Base-by-base conservation (phyloP, 495 filamentous ascomycete species). In the Amphirosellinia nigrospora region DNA sequence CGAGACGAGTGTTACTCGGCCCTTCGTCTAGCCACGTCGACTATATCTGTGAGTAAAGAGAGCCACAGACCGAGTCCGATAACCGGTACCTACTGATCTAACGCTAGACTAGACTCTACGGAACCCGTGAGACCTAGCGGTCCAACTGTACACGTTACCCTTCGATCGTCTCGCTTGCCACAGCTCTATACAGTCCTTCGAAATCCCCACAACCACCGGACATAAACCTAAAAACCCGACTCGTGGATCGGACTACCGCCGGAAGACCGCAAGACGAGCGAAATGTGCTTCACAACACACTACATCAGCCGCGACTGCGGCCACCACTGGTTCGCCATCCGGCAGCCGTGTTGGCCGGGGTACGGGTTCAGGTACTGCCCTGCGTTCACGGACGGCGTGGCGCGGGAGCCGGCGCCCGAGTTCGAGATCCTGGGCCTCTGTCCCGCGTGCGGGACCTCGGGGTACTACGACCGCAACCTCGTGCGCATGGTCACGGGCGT, bases 301-400 rank as follows among this genome's bases (percentile, higher is more conserved):
- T 78, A 76, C 74, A 79, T 75, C 74, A 76, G 72, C 69, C 79
- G 78, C 67, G 66, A 48, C 71, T 85, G 82, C 76, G 46, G 68
- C 4, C 80, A 82, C 75, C 74, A 74, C 68, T 85, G 81, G 82
- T 74, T 77, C 46, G 60, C 70, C 53, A 76, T 84, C 71, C 46
- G 68, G 0, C 16, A 34, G 10, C 76, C 80, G 11, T 85, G 83
- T 74, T 72, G 32, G 11, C 76, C 75, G 0, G 81, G 81, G 0
- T 71, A 72, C 52, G 79, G 80, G 41, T 83, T 85, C 72, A 61
- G 53, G 56, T 77, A 59, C 48, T 85, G 82, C 75, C 62, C 69
- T 0, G 16, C 16, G 61, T 79, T 83, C 56, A 69, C 69, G 13
- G 70, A 72, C 69, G 77, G 74, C 45, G 65, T 70, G 43, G 70